Conservation (phyloP, 345 rosid genomes). For the Hibiscus trionum region DNA sequence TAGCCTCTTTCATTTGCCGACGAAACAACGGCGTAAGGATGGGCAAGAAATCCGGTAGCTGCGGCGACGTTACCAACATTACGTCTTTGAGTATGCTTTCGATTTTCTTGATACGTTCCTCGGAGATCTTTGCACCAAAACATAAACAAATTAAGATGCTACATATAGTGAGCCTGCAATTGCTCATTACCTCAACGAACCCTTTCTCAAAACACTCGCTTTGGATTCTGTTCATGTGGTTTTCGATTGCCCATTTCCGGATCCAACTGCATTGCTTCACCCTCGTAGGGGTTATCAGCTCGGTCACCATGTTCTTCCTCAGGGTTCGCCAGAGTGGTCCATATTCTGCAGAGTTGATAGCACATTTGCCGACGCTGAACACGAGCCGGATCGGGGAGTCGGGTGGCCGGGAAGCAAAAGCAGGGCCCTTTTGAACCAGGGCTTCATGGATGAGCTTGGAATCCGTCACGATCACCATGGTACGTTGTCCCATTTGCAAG, state of each 20-base stretch:
- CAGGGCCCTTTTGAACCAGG: conserved; percentile 28
- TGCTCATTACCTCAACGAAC: conserved; percentile 69
- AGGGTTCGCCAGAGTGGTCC: conserved; percentile 80
- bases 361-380: conserved; percentile 86
- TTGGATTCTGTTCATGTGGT: conserved; percentile 59
- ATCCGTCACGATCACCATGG: conserved; percentile 13
- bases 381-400: conserved; percentile 82
- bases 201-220: conserved; percentile 51
- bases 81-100: conserved; percentile 73
- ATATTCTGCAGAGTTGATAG: conserved; percentile 83
- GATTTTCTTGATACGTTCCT: conserved; percentile 49
- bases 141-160: conserved; percentile 76
- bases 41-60: conserved; percentile 79
- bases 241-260: conserved; percentile 63
- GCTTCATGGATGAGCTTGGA: conserved; percentile 6
- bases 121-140: conserved; percentile 77
- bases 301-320: conserved; percentile 77
- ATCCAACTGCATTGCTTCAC: conserved; percentile 87
- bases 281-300: conserved; percentile 61
- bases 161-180: conserved; percentile 64
- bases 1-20: conserved; percentile 54
- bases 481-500: conserved; percentile 32
- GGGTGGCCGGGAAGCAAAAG: conserved; percentile 78
- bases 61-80: conserved; percentile 67
- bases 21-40: conserved; percentile 68